Base-by-base conservation (phyloP, 805 yeast genomes). In the Ogataea sp. region DNA sequence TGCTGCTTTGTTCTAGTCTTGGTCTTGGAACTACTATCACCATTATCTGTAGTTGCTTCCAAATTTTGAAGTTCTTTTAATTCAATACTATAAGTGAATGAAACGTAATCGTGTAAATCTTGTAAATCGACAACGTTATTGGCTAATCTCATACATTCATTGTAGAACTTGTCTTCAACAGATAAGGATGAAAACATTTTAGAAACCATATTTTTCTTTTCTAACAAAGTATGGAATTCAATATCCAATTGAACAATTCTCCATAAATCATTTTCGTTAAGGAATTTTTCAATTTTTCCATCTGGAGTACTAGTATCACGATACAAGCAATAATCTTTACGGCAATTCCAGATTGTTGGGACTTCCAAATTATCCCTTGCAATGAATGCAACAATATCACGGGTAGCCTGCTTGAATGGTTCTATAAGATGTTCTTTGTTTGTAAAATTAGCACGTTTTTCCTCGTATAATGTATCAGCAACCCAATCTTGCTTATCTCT, bases 311-410 rank as follows among this genome's bases (percentile, higher is more conserved):
- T 59, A 23, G 55, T 50, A 14, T 58, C 57, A 29, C 75, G 75
- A 32, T 70, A 70, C 43, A 84, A 64, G 16, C 87, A 67, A 55
- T 84, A 87, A 60, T 93, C 97, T 62, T 95, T 84, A 58, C 97
- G 83, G 56, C 88, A 95, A 20, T 88, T 83, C 84, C 95, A 88
- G 44, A 93, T 88, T 52, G 88, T 85, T 10, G 98, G 97, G 5
- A 90, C 96, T 57, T 93, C 98, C 46, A 83, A 71, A 42, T 80
- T 71, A 36, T 89, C 95, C 50, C 76, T 78, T 13, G 88, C 70
- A 24, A 93, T 65, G 47, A 78, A 88, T 53, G 70, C 84, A 52
- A 74, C 80, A 34, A 71, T 85, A 60, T 73, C 78, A 11, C 77
- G 75, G 6, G 93, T 84, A 1, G 96, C 81, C 29, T 68, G 72